phyloP scores from a whole-genome alignment of 495 filamentous ascomycete genomes.

The Aspergillus ostianus region DNA sequence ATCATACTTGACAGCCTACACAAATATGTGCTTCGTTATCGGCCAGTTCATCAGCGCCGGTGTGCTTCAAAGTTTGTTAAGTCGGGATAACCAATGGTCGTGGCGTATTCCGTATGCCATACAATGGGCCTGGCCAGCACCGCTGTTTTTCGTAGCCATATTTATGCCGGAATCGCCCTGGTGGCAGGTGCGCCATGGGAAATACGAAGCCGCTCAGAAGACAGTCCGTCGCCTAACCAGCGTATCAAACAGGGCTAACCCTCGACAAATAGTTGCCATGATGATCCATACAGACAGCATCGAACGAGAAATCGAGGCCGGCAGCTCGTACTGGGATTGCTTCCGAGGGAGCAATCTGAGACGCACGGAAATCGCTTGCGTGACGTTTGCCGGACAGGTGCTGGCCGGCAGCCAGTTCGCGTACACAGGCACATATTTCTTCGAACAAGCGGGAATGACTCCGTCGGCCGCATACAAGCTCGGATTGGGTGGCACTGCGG shows the following conservation, averaged over 20 bases:
- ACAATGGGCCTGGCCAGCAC: slow-evolving; percentile 55
- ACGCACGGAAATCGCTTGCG: slow-evolving; percentile 38
- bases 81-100: slow-evolving; percentile 42
- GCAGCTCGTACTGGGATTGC: slow-evolving; percentile 38
- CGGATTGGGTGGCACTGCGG: slow-evolving; percentile 35
- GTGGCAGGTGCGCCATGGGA: slow-evolving; percentile 39
- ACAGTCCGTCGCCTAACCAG: slow-evolving; percentile 41
- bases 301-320: slow-evolving; percentile 29
- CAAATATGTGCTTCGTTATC: slow-evolving; percentile 49
- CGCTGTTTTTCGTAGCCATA: slow-evolving; percentile 34
- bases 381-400: slow-evolving; percentile 28
- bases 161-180: slow-evolving; percentile 51
- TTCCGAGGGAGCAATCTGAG: slow-evolving; percentile 40
- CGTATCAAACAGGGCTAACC: slow-evolving; percentile 3
- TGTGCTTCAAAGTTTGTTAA: slow-evolving; percentile 41
- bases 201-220: slow-evolving; percentile 44
- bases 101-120: slow-evolving; percentile 57
- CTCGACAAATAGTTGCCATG: slow-evolving; percentile 45
- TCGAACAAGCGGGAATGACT: slow-evolving; percentile 37
- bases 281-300: slow-evolving; percentile 39
- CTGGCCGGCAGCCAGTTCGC: slow-evolving; percentile 31
- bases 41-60: slow-evolving; percentile 53
- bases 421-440: slow-evolving; percentile 43
- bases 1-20: slow-evolving; percentile 44
- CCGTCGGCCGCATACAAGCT: slow-evolving; percentile 25